Percentiles rank a stretch among this genome's conserved stretches.
Conservation (phyloP, 2,329 filamentous ascomycete species). For the Emergomyces africanus region DNA sequence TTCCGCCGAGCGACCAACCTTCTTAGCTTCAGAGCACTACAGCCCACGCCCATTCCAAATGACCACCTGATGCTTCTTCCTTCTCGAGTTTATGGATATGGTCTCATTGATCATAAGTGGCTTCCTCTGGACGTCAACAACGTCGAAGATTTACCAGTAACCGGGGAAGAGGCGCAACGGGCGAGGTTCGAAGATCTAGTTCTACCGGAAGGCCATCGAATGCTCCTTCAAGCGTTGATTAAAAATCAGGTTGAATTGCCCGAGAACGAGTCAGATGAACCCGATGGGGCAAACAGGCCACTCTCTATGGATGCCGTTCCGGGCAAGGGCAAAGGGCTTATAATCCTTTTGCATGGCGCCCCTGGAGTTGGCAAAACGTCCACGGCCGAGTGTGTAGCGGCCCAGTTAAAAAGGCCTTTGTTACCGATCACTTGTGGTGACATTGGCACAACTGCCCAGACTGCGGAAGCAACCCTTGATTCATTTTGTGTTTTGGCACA, state of each 20-base stretch:
- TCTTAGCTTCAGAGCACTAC: neutral
- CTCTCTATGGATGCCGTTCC: constrained; percentile 1
- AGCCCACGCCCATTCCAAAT: neutral
- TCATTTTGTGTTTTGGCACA: constrained; percentile 16
- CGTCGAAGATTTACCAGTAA: neutral
- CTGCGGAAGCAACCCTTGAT: constrained; percentile 18
- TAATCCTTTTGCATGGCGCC: constrained; percentile 16
- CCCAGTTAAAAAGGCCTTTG: constrained; percentile 11
- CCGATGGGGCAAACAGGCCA: neutral
- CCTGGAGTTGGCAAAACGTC: constrained; percentile 15
- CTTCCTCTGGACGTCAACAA: neutral
- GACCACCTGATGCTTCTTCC: neutral
- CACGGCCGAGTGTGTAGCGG: constrained; percentile 14
- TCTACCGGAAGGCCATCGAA: neutral
- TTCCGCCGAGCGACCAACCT: neutral
- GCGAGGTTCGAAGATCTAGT: neutral
- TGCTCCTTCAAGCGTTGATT: neutral
- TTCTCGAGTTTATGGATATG: neutral
- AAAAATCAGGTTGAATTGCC: neutral
- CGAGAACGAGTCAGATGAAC: neutral
- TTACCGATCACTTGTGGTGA: constrained; percentile 28
- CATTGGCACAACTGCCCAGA: constrained; percentile 32
- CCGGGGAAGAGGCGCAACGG: neutral
- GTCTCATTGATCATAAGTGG: neutral
- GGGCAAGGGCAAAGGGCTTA: constrained; percentile 13